Evolutionary conservation across 805 yeast species (phyloP).

Genomic region (Candida nitratophila): DNA sequence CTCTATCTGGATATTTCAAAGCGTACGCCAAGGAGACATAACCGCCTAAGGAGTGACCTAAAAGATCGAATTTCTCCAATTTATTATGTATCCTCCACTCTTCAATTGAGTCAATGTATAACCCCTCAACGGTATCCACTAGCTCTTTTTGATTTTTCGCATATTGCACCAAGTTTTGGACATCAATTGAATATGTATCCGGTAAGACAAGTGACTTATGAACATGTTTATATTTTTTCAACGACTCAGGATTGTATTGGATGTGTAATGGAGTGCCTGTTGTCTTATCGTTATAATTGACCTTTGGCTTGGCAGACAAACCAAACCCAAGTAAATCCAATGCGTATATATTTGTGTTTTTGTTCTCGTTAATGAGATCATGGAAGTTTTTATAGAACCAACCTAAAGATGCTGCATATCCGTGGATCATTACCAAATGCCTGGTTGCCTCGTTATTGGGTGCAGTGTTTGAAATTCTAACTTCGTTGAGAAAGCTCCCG

Average conservation of each 20-base stretch:
- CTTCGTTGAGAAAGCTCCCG: conserved; percentile 18
- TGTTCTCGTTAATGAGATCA: conserved; percentile 27
- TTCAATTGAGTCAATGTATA: conserved; percentile 55
- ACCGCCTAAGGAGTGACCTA: conserved; percentile 81
- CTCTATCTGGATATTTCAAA: conserved; percentile 45
- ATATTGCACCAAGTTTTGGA: conserved; percentile 21
- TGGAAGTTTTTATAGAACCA: conserved; percentile 50
- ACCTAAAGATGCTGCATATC: conserved; percentile 50
- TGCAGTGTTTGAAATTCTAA: conserved; percentile 15
- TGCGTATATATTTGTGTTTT: conserved; percentile 26
- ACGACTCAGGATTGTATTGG: conserved; percentile 11
- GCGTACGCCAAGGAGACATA: conserved; percentile 63
- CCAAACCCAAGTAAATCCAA: conserved; percentile 52
- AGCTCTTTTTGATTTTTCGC: conserved; percentile 28
- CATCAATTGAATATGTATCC: conserved; percentile 8
- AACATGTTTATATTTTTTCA: conserved; percentile 14
- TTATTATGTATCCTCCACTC: conserved; percentile 49
- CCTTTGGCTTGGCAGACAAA: conserved; percentile 40
- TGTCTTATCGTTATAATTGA: conserved; percentile 16
- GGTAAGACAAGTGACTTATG: conserved; percentile 20
- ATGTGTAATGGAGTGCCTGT: conserved; percentile 19
- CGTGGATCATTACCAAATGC: conserved; percentile 48
- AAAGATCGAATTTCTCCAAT: conserved; percentile 47
- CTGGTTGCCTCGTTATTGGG: conserved; percentile 2
- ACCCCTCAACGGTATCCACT: conserved; percentile 40